Evolutionary conservation across 306 rosid species (phyloP).

Genomic region (Cicer pinnatifidum): DNA sequence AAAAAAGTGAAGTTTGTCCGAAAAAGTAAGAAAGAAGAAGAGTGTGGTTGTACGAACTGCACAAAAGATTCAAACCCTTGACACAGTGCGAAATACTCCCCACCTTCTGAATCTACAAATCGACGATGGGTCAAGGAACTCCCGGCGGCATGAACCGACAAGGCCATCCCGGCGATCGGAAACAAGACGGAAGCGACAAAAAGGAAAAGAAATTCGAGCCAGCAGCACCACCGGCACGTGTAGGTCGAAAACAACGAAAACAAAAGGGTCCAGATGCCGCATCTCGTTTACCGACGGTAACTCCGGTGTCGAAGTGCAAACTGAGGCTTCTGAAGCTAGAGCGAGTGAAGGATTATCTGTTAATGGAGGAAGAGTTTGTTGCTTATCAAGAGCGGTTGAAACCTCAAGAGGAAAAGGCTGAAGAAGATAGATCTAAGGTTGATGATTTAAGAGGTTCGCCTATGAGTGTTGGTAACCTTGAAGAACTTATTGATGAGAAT

Average conservation of each 20-base stretch:
- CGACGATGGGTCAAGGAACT: constrained; percentile 68
- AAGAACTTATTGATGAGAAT: constrained; percentile 93
- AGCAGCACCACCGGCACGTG: constrained; percentile 88
- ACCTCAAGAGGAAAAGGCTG: constrained; percentile 97
- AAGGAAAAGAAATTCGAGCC: constrained; percentile 94
- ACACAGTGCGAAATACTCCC: neutral
- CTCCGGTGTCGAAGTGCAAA: constrained; percentile 85
- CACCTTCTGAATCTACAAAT: constrained; percentile 25
- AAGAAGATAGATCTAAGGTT: constrained; percentile 96
- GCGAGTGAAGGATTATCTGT: constrained; percentile 82
- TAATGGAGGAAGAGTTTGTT: constrained; percentile 98
- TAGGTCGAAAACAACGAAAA: constrained; percentile 88
- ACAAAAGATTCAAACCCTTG: neutral
- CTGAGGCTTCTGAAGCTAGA: constrained; percentile 84
- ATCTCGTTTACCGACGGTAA: constrained; percentile 78
- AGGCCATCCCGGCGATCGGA: constrained; percentile 76
- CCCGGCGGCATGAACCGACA: constrained; percentile 90
- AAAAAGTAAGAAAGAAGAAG: neutral
- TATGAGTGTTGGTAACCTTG: constrained; percentile 97
- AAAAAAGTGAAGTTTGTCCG: too few species aligned
- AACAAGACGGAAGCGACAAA: constrained; percentile 73
- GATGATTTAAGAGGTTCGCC: constrained; percentile 97
- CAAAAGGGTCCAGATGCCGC: constrained; percentile 96
- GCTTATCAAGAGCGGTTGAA: constrained; percentile 88
- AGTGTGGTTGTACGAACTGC: neutral